A percentile compares a stretch with the other conserved stretches of the same genome.
phyloP scores from a whole-genome alignment of 129 eudicot species.

The Flaveria ramosissima region DNA sequence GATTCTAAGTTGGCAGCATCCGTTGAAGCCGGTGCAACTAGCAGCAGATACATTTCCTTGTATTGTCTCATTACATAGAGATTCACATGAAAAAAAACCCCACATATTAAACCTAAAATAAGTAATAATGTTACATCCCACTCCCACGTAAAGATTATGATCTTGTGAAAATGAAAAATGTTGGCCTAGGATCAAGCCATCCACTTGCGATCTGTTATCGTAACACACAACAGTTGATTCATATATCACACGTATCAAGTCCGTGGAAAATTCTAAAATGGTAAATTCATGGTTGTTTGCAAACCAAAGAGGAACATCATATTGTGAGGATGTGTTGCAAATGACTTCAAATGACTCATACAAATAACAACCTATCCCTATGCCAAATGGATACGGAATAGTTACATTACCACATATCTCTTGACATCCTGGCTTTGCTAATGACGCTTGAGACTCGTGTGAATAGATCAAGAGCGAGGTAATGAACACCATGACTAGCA shows the following conservation, averaged over 20 bases:
- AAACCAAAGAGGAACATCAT: constrained; percentile 16
- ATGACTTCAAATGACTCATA: neutral
- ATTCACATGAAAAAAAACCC: too few species aligned
- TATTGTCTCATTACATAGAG: too few species aligned
- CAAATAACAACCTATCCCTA: constrained; percentile 10
- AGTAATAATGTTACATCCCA: too few species aligned
- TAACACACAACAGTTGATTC: neutral
- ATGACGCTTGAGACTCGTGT: neutral
- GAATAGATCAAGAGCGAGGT: neutral
- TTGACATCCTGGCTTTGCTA: constrained; percentile 29
- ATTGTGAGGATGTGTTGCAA: neutral
- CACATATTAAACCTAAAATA: too few species aligned
- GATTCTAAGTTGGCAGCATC: too few species aligned
- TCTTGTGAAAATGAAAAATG: too few species aligned
- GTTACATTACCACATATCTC: constrained; percentile 23
- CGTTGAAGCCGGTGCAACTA: too few species aligned
- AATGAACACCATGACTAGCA: neutral
- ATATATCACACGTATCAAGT: constrained; percentile 4
- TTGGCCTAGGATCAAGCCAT: too few species aligned
- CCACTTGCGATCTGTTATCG: neutral
- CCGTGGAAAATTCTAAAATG: constrained; percentile 15
- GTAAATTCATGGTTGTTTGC: neutral
- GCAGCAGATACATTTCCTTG: too few species aligned
- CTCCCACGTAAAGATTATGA: too few species aligned
- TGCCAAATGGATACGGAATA: constrained; percentile 31